These are phyloP conservation scores for Lactifluus hygrophoroides DNA, from an alignment of 768 basidiomycete species.

Conservation along the genomic window DNA sequence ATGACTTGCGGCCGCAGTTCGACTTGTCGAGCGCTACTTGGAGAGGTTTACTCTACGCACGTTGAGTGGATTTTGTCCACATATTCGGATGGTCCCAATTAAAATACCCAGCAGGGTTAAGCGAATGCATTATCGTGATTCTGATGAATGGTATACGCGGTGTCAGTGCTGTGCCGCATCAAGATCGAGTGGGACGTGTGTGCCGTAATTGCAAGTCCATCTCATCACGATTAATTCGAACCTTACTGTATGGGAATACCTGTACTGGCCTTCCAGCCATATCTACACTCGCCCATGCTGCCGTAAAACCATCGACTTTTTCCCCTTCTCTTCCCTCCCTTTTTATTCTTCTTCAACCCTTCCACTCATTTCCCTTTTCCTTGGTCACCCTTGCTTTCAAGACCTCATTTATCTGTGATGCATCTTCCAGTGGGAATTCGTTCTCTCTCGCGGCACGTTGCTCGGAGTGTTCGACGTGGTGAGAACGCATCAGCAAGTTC, in stretches of 20 bases:
- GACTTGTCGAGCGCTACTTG: no score
- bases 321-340: neutral
- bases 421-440: neutral
- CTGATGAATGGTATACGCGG: no score
- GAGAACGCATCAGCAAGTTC: neutral
- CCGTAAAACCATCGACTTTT: neutral
- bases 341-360: conserved; percentile 3
- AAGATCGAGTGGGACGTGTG: no score
- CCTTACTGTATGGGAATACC: neutral
- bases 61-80: no score
- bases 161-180: no score
- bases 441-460: conserved; percentile 13
- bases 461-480: conserved; percentile 1
- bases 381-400: conserved; percentile 14
- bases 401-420: conserved; percentile 9
- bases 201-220: no score
- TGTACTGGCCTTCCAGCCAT: neutral
- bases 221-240: no score
- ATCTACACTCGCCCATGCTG: neutral
- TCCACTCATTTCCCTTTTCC: neutral
- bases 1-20: no score
- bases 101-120: no score
- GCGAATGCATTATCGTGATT: no score
- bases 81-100: no score
- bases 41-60: no score